phyloP scores from a whole-genome alignment of 2,329 filamentous ascomycete species.

The Cladosporium sp. region DNA sequence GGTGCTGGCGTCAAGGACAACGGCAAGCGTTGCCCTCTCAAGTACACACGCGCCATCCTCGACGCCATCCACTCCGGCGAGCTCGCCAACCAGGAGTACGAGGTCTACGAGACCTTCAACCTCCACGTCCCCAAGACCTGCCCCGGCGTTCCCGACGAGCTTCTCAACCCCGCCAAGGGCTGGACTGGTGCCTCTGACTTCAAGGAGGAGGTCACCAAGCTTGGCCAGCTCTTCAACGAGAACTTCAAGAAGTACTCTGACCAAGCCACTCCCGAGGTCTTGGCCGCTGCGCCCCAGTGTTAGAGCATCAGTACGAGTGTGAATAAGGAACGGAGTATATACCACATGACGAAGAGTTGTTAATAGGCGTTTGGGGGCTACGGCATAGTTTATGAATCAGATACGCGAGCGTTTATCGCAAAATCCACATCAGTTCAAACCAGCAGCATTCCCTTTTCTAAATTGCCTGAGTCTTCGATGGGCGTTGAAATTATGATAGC shows the following conservation, averaged over 20 bases:
- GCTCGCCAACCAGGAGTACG: constrained; percentile 88
- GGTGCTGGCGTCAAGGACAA: constrained; percentile 87
- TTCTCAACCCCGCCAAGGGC: constrained; percentile 90
- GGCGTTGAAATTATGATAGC: not conserved
- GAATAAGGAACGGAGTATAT: constrained; percentile 12
- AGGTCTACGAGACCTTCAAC: constrained; percentile 96
- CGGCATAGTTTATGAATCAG: constrained; percentile 8
- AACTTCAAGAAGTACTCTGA: constrained; percentile 95
- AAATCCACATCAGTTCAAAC: not conserved
- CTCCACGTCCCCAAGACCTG: constrained; percentile 91
- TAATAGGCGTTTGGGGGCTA: constrained; percentile 9
- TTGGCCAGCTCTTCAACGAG: constrained; percentile 85
- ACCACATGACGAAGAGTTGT: constrained; percentile 13
- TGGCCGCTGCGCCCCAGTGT: constrained; percentile 45
- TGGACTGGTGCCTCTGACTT: constrained; percentile 88
- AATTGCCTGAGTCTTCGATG: too few relatives aligned
- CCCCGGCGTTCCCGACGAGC: constrained; percentile 82
- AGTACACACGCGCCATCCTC: constrained; percentile 97
- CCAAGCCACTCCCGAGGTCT: constrained; percentile 60
- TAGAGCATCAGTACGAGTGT: not conserved
- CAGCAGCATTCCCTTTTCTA: not conserved
- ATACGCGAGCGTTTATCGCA: not conserved
- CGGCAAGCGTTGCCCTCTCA: constrained; percentile 93
- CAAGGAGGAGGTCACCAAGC: constrained; percentile 83
- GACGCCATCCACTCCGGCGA: constrained; percentile 97